Evolutionary conservation across 805 yeast genomes (phyloP), one percentile per base, ranked within the genome.

Genomic region (Metschnikowia santaceciliae): DNA sequence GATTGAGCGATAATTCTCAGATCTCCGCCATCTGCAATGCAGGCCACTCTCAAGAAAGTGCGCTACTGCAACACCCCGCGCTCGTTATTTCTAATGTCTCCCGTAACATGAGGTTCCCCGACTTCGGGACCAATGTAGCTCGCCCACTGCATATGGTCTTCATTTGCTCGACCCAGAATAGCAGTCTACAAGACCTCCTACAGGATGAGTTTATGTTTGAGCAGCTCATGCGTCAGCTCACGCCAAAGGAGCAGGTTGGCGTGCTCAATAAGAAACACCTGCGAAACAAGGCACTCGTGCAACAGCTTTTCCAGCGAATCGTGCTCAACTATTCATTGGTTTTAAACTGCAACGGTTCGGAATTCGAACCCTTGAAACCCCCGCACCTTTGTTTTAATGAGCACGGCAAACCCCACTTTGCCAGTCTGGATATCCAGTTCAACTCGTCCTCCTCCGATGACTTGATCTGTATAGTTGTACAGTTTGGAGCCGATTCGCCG

Each of bases 361-460:
- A 49, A 1, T 59, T 54, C 32, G 51, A 52, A 3, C 66, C 64
- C 3, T 60, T 57, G 40, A 39, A 50, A 6, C 63, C 60, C 2
- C n/a, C 75, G 3, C 47, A 54, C 33, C 67, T 78, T 42, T 50
- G 52, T 0, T 61, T 57, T 33, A 76, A 74, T 35, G 50, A 62
- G 33, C 76, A 59, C 57, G 92, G 94, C 0, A 87, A 86, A 57
- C 91, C 94, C 30, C 23, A 37, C 30, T 38, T 52, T 32, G 19
- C 35, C 30, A n/a, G 8, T n/a, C 41, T 81, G 14, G 47, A 50
- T 1, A 55, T 76, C 34, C 64, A 72, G 32, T 87, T 81, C 68
- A 86, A 82, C 61, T 67, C 82, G 59, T 78, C 88, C 5, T 82
- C 82, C 56, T 86, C 88, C 34, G 73, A 76, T 34, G 75, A 75